Conservation (phyloP, 108 stramenopile genomes). For the Skeletonema grethae region DNA sequence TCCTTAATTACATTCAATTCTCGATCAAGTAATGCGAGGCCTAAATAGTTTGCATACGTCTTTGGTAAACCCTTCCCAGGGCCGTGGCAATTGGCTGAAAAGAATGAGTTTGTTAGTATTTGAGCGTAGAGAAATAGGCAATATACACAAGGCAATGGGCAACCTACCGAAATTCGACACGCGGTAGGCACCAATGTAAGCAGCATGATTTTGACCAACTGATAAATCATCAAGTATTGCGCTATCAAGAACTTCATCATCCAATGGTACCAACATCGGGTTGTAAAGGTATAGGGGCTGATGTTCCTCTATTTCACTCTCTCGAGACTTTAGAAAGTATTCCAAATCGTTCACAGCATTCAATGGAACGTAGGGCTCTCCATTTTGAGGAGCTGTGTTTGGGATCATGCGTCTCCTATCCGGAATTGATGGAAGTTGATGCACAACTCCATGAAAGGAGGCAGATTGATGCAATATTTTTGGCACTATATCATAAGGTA, state of each 20-base stretch:
- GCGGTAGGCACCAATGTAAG: constrained; percentile 43
- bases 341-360: constrained; percentile 34
- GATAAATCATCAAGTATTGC: constrained; percentile 21
- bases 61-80: constrained; percentile 35
- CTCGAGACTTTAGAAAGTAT: constrained; percentile 37
- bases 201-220: not conserved
- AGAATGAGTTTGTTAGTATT: not conserved
- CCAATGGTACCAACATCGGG: constrained; percentile 40
- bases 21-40: constrained; percentile 44
- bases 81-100: constrained; percentile 43
- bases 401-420: constrained; percentile 7
- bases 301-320: constrained; percentile 29
- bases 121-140: not conserved
- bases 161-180: constrained; percentile 38
- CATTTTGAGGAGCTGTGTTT: not conserved
- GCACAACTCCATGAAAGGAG: constrained; percentile 5
- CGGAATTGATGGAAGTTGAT: constrained; percentile 9
- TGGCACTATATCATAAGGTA: constrained; percentile 4
- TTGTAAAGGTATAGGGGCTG: constrained; percentile 52
- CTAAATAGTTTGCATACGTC: constrained; percentile 39
- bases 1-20: constrained; percentile 36
- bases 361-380: constrained; percentile 6
- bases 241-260: constrained; percentile 16
- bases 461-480: not conserved
- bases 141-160: not conserved